Base-by-base conservation (phyloP, 768 basidiomycete species). In the Leucocoprinus sp. region DNA sequence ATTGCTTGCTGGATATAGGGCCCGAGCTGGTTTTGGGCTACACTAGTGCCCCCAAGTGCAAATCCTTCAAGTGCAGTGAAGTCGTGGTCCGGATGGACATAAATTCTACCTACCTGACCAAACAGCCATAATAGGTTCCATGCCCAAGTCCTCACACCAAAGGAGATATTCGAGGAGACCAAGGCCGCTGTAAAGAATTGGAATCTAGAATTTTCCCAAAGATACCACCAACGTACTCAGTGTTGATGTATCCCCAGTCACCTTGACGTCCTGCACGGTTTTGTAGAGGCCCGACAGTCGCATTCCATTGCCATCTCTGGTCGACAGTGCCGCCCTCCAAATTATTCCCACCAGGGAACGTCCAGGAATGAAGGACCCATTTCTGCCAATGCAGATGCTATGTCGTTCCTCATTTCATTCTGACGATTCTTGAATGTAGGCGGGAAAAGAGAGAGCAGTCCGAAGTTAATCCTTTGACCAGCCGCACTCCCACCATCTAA, bases 281-380 rank as follows among this genome's bases (percentile, higher is more conserved):
- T 9, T 70, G 53, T 9, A 80, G 60, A 0, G 76, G 64, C 1
- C 78, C 78, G 12, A 82, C 66, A 4, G 80, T 83, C 4, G 69
- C 66, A 52, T 79, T 75, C 82, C 82, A 84, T 53, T 75, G 69
- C 82, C 82, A 84, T 9, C 81, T 64, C 0, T 69, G 67, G 5
- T 60, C 68, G 18, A 64, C 57, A 0, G 71, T 74, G 60, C 76
- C 68, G 2, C 80, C 81, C 72, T 83, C 80, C 38, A 82, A 58
- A 52, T 82, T 82, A 49, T 80, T 81, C 7, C 82, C 82, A 15
- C 82, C 82, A 7, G 81, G 82, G 53, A 82, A 73, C 28, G 82
- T 69, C 65, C 78, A 82, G 59, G n/a, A 82, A 78, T 3, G 73
- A 64, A 14, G 82, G 79, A 5, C 67, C 69, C 64, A 76, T 71